Evolutionary conservation across 352 stramenopile species (phyloP).

Genomic region (Thraustochytrium striatum): DNA sequence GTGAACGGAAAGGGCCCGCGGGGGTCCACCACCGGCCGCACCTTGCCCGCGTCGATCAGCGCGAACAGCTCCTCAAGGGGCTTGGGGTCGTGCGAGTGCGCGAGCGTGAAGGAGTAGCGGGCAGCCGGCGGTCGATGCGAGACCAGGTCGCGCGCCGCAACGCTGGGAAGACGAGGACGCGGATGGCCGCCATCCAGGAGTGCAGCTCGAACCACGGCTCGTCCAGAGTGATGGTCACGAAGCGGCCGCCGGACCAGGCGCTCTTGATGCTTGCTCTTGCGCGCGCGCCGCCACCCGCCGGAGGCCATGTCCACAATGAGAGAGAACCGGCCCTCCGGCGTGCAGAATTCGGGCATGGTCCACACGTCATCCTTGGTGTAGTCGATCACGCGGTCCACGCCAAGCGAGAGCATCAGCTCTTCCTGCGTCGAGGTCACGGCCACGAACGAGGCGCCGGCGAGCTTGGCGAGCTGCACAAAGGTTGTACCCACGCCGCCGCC

Average conservation of each 20-base stretch:
- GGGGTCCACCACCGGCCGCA: constrained; percentile 65
- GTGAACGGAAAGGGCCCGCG: constrained; percentile 66
- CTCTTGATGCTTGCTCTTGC: constrained; percentile 53
- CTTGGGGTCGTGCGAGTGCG: constrained; percentile 45
- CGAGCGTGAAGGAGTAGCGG: constrained; percentile 43
- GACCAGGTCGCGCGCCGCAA: constrained; percentile 53
- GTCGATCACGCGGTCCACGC: constrained; percentile 60
- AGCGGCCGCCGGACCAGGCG: constrained; percentile 51
- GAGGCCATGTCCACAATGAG: constrained; percentile 56
- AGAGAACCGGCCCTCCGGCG: constrained; percentile 48
- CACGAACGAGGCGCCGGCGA: constrained; percentile 62
- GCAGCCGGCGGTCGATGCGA: background rate
- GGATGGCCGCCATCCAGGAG: constrained; percentile 49
- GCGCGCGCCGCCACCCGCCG: constrained; percentile 53
- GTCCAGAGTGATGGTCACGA: constrained; percentile 55
- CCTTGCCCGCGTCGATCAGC: constrained; percentile 58
- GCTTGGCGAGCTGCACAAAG: constrained; percentile 65
- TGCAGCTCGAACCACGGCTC: constrained; percentile 50
- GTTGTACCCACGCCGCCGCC: constrained; percentile 69
- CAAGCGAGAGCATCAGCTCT: constrained; percentile 59
- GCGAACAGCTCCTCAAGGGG: constrained; percentile 57
- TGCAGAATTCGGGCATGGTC: constrained; percentile 53
- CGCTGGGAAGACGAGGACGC: constrained; percentile 45
- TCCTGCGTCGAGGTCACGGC: constrained; percentile 62
- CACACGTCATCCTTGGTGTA: constrained; percentile 62